Conservation (phyloP, 768 basidiomycete species). For the Collybia sordida region DNA sequence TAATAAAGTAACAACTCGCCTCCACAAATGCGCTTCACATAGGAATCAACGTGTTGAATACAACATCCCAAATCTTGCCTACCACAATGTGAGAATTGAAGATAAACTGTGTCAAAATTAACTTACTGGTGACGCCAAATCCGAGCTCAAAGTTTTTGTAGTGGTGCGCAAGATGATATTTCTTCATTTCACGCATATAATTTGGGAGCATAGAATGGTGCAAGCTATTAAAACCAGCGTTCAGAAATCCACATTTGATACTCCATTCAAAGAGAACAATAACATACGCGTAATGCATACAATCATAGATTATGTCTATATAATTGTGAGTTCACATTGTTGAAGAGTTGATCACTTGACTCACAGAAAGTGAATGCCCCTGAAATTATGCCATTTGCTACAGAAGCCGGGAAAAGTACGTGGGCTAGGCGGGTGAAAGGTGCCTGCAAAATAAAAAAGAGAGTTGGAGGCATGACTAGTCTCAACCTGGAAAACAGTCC, state of each 20-base stretch:
- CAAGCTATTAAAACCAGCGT: slow-evolving; percentile 39
- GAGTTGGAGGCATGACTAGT: slow-evolving; percentile 92
- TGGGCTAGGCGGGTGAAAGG: slow-evolving; percentile 91
- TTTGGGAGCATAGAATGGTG: slow-evolving; percentile 86
- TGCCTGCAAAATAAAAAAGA: slow-evolving; percentile 74
- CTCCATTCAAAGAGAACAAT: not conserved
- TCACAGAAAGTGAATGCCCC: slow-evolving; percentile 79
- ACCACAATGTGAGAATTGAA: slow-evolving; percentile 1
- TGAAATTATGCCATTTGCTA: slow-evolving; percentile 91
- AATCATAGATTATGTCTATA: slow-evolving; percentile 79
- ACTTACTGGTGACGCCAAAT: slow-evolving; percentile 90
- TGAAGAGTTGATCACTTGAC: slow-evolving; percentile 21
- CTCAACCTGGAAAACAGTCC: slow-evolving; percentile 54
- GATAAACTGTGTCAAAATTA: not conserved
- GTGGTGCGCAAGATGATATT: slow-evolving; percentile 96
- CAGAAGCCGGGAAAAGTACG: slow-evolving; percentile 72
- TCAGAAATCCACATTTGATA: not conserved
- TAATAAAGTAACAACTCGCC: no score
- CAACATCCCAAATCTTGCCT: slow-evolving; percentile 94
- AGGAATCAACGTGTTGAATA: slow-evolving; percentile 81
- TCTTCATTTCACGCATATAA: slow-evolving; percentile 92
- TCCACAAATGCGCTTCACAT: slow-evolving; percentile 36
- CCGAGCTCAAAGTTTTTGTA: slow-evolving; percentile 99
- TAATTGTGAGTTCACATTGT: not conserved
- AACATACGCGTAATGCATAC: slow-evolving; percentile 88